Percentiles rank a stretch among this genome's conserved stretches.
phyloP scores from a whole-genome alignment of 108 stramenopile genomes.

The Nitzschia sp. region DNA sequence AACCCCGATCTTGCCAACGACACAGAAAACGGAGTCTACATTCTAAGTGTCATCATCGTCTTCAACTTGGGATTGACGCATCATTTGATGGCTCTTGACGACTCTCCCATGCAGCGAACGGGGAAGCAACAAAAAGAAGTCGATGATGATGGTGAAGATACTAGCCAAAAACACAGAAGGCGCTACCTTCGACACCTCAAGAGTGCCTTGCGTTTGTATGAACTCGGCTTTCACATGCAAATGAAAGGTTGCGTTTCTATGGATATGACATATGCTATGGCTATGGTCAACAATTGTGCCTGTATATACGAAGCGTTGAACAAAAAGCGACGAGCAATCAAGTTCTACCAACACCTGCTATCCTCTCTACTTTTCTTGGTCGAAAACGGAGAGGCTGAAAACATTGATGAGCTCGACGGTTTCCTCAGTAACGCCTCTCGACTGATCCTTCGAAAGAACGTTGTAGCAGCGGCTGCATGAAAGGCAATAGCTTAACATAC shows the following conservation, averaged over 20 bases:
- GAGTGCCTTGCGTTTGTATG: background rate
- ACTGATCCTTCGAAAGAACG: background rate
- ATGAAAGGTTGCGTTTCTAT: background rate
- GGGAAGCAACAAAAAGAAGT: background rate
- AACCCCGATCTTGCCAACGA: background rate
- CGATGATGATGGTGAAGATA: background rate
- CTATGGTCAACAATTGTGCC: constrained; percentile 16
- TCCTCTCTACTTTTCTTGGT: constrained; percentile 1
- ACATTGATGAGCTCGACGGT: constrained; percentile 6
- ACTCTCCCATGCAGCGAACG: too few relatives aligned
- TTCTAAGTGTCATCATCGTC: background rate
- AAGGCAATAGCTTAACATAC: too few relatives aligned
- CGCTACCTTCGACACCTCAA: background rate
- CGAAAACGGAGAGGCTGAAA: background rate
- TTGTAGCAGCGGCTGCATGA: background rate
- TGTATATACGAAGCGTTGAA: constrained; percentile 1
- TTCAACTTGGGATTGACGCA: constrained; percentile 9
- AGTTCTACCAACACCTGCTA: background rate
- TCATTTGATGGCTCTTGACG: constrained; percentile 9
- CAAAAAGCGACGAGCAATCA: background rate
- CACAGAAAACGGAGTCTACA: background rate
- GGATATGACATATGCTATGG: constrained; percentile 2
- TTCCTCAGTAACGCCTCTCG: constrained; percentile 2
- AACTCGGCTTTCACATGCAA: background rate
- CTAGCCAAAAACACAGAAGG: background rate